These are phyloP conservation scores for Termitomyces sp. DNA, from an alignment of 768 basidiomycete genomes.

Conservation along the genomic window DNA sequence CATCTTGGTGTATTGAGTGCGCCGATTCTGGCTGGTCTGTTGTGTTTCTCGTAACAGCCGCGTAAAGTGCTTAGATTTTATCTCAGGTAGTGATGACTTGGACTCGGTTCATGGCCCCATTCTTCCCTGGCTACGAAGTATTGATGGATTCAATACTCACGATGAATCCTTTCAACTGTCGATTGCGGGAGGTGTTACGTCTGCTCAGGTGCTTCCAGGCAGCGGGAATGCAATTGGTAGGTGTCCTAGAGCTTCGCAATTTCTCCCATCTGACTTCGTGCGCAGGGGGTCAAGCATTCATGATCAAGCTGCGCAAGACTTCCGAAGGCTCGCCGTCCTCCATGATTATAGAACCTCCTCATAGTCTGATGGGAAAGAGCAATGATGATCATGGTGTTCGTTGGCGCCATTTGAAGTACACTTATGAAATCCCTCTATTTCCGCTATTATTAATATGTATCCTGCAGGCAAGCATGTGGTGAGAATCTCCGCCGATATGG, in stretches of 20 bases:
- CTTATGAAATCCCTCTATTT: not conserved
- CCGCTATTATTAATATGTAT: constrained; percentile 4
- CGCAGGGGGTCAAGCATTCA: constrained; percentile 82
- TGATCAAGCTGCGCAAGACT: constrained; percentile 81
- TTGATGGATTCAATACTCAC: constrained; percentile 86
- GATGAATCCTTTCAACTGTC: constrained; percentile 72
- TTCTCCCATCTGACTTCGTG: not conserved
- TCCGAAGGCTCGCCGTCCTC: constrained; percentile 70
- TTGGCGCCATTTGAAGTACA: constrained; percentile 83
- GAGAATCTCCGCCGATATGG: constrained; percentile 45
- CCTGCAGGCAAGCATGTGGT: constrained; percentile 57
- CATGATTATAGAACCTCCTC: constrained; percentile 84
- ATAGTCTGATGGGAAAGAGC: constrained; percentile 46
- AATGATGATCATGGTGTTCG: constrained; percentile 40
- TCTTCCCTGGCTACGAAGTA: constrained; percentile 73
- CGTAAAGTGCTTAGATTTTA: not conserved
- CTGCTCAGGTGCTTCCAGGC: constrained; percentile 78
- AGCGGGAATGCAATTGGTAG: constrained; percentile 71
- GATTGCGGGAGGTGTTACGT: constrained; percentile 87
- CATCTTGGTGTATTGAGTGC: constrained; percentile 72
- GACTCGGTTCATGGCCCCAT: constrained; percentile 68
- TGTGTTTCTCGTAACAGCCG: constrained; percentile 3
- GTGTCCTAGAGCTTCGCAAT: not conserved
- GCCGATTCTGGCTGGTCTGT: constrained; percentile 48
- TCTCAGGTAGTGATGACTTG: constrained; percentile 46